A percentile compares a stretch with the other conserved stretches of the same genome.
These are phyloP conservation scores for Zygotorulaspora chibaensis DNA, from an alignment of 805 yeast species.

Conservation along the genomic window DNA sequence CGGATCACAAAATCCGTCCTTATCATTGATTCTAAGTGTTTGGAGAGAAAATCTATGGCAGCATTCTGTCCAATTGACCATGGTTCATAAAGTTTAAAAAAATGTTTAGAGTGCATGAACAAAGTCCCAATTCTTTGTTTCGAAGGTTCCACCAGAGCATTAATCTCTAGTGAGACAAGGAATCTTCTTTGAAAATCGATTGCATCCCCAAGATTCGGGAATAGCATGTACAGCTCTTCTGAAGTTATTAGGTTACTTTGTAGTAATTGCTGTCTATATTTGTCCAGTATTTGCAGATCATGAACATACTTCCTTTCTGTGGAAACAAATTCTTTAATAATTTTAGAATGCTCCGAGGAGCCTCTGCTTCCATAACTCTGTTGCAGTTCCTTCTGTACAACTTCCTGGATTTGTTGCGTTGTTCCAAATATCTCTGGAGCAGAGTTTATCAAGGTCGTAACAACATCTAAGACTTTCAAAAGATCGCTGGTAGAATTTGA, in stretches of 20 bases:
- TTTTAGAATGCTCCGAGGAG: constrained; percentile 44
- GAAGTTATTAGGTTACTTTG: constrained; percentile 64
- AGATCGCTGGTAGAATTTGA: constrained; percentile 76
- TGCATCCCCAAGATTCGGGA: constrained; percentile 79
- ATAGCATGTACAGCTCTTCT: constrained; percentile 74
- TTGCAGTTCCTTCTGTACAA: constrained; percentile 20
- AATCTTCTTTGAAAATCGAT: constrained; percentile 91
- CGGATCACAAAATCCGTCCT: constrained; percentile 62
- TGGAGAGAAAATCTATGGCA: constrained; percentile 73
- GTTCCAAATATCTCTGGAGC: constrained; percentile 43
- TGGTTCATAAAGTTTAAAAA: constrained; percentile 85
- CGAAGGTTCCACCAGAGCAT: constrained; percentile 65
- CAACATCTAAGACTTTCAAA: constrained; percentile 67
- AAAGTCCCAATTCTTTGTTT: constrained; percentile 86
- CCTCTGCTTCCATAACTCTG: constrained; percentile 12
- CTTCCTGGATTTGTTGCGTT: constrained; percentile 27
- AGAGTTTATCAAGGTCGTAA: constrained; percentile 57
- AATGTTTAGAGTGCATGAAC: constrained; percentile 78
- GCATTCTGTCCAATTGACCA: constrained; percentile 90
- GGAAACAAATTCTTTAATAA: constrained; percentile 76
- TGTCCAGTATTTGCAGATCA: constrained; percentile 72
- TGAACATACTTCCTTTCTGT: constrained; percentile 92
- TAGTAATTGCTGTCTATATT: constrained; percentile 64
- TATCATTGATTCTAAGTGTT: constrained; percentile 44
- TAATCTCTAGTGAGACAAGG: constrained; percentile 83